A percentile compares a stretch with the other conserved stretches of the same genome.
These are phyloP conservation scores for Sugiyamaella neomexicana DNA, from an alignment of 1,139 yeast genomes.

Conservation along the genomic window DNA sequence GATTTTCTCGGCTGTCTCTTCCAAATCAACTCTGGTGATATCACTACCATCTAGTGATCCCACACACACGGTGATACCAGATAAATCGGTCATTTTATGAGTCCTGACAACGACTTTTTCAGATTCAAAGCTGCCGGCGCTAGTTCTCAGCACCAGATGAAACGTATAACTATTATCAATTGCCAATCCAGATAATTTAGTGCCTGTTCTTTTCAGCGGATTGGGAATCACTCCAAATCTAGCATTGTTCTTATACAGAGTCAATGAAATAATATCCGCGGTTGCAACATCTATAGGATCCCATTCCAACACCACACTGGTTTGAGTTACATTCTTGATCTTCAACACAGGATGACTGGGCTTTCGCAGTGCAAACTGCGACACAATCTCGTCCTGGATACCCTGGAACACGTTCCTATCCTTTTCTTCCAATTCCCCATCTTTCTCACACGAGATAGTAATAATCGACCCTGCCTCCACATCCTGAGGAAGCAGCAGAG, in stretches of 20 bases:
- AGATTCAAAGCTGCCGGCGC: conserved; percentile 81
- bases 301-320: conserved; percentile 95
- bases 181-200: conserved; percentile 88
- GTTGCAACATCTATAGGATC: conserved; percentile 83
- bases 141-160: conserved; percentile 77
- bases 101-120: conserved; percentile 71
- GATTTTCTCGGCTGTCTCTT: conserved; percentile 60
- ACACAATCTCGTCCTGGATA: conserved; percentile 73
- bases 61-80: conserved; percentile 88
- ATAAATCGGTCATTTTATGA: conserved; percentile 93
- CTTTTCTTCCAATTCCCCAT: conserved; percentile 61
- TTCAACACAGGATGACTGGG: conserved; percentile 75
- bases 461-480: conserved; percentile 94
- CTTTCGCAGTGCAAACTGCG: conserved; percentile 67
- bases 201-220: conserved; percentile 74
- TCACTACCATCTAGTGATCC: conserved; percentile 65
- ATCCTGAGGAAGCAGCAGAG: conserved; percentile 84
- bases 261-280: conserved; percentile 71
- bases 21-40: conserved; percentile 62
- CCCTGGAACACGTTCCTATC: conserved; percentile 60
- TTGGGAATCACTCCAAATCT: conserved; percentile 85
- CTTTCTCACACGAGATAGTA: conserved; percentile 80
- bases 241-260: conserved; percentile 74
- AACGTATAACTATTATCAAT: conserved; percentile 81
- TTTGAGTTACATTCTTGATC: conserved; percentile 82